Conservation (phyloP, 106 monocot genomes). For the Dioscorea dumetorum region DNA sequence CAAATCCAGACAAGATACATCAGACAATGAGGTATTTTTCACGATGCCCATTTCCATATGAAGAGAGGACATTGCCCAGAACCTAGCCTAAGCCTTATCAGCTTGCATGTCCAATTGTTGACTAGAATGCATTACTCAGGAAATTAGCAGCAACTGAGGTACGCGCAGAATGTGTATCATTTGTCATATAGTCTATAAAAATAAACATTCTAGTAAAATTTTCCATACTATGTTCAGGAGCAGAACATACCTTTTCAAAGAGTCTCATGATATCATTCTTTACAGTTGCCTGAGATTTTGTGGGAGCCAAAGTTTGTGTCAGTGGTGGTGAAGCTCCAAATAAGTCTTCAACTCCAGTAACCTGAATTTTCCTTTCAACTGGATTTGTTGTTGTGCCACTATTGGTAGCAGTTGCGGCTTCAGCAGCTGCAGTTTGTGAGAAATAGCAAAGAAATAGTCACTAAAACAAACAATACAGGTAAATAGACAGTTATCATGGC, state of each 20-base stretch:
- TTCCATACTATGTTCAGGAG: background rate
- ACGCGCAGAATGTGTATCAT: background rate
- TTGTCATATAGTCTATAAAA: background rate
- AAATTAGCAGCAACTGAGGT: background rate
- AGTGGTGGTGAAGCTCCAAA: slow-evolving; percentile 23
- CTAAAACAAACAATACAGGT: background rate
- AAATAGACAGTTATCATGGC: background rate
- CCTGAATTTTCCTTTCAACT: slow-evolving; percentile 20
- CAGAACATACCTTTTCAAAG: slow-evolving; percentile 24
- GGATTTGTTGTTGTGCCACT: slow-evolving; percentile 6
- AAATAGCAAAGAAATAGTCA: background rate
- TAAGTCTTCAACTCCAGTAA: slow-evolving; percentile 22
- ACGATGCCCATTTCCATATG: background rate
- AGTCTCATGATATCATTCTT: slow-evolving; percentile 44
- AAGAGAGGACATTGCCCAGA: background rate
- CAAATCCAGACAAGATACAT: background rate
- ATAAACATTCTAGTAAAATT: background rate
- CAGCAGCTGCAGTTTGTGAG: slow-evolving; percentile 31
- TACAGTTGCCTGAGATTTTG: slow-evolving; percentile 22
- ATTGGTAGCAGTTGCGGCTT: slow-evolving; percentile 15
- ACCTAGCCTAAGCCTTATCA: background rate
- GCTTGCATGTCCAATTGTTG: background rate
- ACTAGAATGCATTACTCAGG: background rate
- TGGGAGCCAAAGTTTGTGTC: background rate
- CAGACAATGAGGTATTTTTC: background rate